Base-by-base conservation (phyloP, 1,284 basidiomycete genomes). In the Cystobasidium slooffiae region DNA sequence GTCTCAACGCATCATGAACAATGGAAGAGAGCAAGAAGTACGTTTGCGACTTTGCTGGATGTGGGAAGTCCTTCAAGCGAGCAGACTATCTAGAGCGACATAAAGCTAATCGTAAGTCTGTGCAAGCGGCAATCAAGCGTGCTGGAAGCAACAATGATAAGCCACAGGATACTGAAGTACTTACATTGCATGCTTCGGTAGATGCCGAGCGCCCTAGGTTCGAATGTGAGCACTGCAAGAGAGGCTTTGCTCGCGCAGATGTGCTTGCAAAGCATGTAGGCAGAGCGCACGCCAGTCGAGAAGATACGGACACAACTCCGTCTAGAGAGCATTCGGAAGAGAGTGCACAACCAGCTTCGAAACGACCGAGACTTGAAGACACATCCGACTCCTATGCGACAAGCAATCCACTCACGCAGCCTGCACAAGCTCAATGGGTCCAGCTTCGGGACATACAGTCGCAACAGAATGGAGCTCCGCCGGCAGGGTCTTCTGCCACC, bases 241-340 rank as follows among this genome's bases (percentile, higher is more conserved):
- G 59, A 43, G 59, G 59, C 12, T 61, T 61, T 20, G 59, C 59
- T 16, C 59, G 59, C 39, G 59, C 59, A 18, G 59, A 61, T 61
- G 59, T 61, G 6, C 44, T 61, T 16, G 39, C 59, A 46, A 61
- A 61, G 20, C 59, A 61, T 61, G 59, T 61, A 7, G 59, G 59
- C 18, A 22, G 59, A 18, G 59, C 59, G 9, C 59, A 61, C 20
- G 41, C 24, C 24, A 56, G 53, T 8, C 24, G 14, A 18, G 51
- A 37, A 8, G 24, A 22, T 24, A 37, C 24, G 14, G 24, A 22
- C 5, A 37, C 24, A 37, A 56, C 53, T 56, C 53, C 53, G 53
- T 31, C 53, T 12, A 56, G 24, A 22, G 24, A 56, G 24, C 53
- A 31, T 8, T 61, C 44, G 12, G 41, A 61, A 20, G 59, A 44